These are phyloP conservation scores for Ensete glaucum DNA, from an alignment of 176 grass and related monocot genomes.

Conservation along the genomic window DNA sequence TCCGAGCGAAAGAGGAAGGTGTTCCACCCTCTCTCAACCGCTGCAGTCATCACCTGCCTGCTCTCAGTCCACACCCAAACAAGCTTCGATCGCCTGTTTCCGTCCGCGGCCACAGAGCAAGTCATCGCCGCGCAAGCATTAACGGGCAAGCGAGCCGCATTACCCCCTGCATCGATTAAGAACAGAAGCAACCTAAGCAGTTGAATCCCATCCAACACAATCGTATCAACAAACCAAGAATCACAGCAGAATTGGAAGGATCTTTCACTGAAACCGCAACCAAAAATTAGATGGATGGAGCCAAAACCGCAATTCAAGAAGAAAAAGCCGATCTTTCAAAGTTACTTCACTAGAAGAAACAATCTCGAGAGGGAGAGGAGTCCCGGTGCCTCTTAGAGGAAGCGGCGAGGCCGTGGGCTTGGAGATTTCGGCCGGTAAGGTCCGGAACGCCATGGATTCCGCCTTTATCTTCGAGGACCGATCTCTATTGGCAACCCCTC, in stretches of 20 bases:
- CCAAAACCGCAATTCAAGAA: not conserved
- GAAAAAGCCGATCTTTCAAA: not conserved
- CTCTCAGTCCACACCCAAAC: slow-evolving; percentile 91
- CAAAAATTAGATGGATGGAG: not conserved
- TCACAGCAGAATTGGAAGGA: not conserved
- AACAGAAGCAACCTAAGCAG: not conserved
- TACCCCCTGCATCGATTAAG: slow-evolving; percentile 7
- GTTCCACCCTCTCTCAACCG: slow-evolving; percentile 87
- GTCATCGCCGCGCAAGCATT: slow-evolving; percentile 17
- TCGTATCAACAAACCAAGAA: not conserved
- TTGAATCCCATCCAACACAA: not conserved
- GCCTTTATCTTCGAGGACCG: not conserved
- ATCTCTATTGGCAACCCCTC: not conserved
- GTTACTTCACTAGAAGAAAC: not conserved
- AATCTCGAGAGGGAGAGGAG: not conserved
- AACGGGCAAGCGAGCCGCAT: slow-evolving; percentile 12
- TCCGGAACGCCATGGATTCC: slow-evolving; percentile 20
- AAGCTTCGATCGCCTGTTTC: slow-evolving; percentile 38
- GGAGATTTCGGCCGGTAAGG: not conserved
- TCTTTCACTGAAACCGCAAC: not conserved
- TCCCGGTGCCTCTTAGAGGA: slow-evolving; percentile 2
- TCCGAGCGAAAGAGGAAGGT: slow-evolving; percentile 59
- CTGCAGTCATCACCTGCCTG: slow-evolving; percentile 60
- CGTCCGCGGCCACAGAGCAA: slow-evolving; percentile 18
- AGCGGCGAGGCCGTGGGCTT: slow-evolving; percentile 3